These are phyloP conservation scores for Taiwanofungus camphoratus DNA, from an alignment of 1,284 basidiomycete species.

Conservation along the genomic window DNA sequence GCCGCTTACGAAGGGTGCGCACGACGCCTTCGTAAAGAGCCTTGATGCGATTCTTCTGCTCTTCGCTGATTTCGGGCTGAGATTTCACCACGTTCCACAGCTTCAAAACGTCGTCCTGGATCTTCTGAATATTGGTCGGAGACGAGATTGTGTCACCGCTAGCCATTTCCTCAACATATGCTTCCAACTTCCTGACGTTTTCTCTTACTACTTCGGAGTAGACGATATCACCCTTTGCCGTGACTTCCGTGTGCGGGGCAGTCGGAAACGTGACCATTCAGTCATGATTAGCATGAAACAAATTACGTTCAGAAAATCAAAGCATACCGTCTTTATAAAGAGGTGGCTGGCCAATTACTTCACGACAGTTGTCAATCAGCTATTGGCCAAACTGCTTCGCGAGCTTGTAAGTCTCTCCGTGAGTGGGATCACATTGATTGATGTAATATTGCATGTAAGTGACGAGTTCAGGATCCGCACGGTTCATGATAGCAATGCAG, in stretches of 20 bases:
- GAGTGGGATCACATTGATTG: constrained; percentile 73
- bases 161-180: constrained; percentile 98
- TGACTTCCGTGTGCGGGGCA: constrained; percentile 92
- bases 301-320: background rate
- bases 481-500: constrained; percentile 96
- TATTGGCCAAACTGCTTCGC: constrained; percentile 97
- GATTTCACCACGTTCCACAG: constrained; percentile 97
- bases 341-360: constrained; percentile 79
- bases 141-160: constrained; percentile 83
- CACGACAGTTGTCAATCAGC: constrained; percentile 90
- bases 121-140: constrained; percentile 90
- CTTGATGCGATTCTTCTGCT: constrained; percentile 97
- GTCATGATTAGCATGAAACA: no score
- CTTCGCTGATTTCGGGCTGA: constrained; percentile 93
- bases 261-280: constrained; percentile 98
- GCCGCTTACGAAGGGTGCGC: constrained; percentile 65
- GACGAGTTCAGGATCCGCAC: constrained; percentile 87
- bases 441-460: constrained; percentile 97
- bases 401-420: constrained; percentile 88
- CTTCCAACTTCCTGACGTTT: constrained; percentile 95
- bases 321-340: constrained; percentile 87
- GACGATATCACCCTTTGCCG: constrained; percentile 88
- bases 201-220: constrained; percentile 94
- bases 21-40: constrained; percentile 95
- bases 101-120: constrained; percentile 92